Evolutionary conservation across 495 filamentous ascomycete species (phyloP).

Genomic region (Xylaria cubensis): DNA sequence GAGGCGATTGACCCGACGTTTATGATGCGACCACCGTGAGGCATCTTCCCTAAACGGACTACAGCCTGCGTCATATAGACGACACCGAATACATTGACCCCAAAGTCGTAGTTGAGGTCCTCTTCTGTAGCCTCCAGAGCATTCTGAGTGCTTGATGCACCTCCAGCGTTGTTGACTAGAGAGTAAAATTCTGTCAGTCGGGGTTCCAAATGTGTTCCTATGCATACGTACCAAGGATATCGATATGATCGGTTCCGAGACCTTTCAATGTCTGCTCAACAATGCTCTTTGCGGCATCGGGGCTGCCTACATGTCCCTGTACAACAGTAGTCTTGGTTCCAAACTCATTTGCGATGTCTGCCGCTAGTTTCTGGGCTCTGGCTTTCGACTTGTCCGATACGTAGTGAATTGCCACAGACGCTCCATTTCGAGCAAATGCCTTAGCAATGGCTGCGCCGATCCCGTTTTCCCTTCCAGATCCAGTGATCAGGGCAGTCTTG

Average conservation of each 20-base stretch:
- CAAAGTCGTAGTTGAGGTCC: constrained; percentile 30
- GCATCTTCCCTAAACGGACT: constrained; percentile 47
- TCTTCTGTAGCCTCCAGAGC: constrained; percentile 25
- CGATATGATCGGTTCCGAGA: constrained; percentile 42
- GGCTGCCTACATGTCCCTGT: constrained; percentile 44
- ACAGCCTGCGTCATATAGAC: constrained; percentile 49
- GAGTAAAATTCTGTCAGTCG: constrained; percentile 23
- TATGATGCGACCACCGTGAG: constrained; percentile 52
- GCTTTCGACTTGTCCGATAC: constrained; percentile 35
- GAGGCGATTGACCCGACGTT: constrained; percentile 54
- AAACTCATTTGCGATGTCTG: constrained; percentile 34
- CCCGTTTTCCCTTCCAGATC: constrained; percentile 47
- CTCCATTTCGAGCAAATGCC: constrained; percentile 47
- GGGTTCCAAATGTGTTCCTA: not conserved
- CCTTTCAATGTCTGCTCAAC: constrained; percentile 41
- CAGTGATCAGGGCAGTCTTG: constrained; percentile 59
- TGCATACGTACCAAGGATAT: constrained; percentile 45
- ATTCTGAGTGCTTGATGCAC: not conserved
- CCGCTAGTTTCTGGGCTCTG: constrained; percentile 33
- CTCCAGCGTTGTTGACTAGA: constrained; percentile 34
- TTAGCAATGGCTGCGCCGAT: constrained; percentile 51
- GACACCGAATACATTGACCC: constrained; percentile 45
- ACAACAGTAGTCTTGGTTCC: constrained; percentile 42
- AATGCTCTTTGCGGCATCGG: constrained; percentile 40
- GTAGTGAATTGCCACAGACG: constrained; percentile 43